These are phyloP conservation scores for Lasiodiplodia gonubiensis DNA, from an alignment of 2,329 filamentous ascomycete genomes.

Conservation along the genomic window DNA sequence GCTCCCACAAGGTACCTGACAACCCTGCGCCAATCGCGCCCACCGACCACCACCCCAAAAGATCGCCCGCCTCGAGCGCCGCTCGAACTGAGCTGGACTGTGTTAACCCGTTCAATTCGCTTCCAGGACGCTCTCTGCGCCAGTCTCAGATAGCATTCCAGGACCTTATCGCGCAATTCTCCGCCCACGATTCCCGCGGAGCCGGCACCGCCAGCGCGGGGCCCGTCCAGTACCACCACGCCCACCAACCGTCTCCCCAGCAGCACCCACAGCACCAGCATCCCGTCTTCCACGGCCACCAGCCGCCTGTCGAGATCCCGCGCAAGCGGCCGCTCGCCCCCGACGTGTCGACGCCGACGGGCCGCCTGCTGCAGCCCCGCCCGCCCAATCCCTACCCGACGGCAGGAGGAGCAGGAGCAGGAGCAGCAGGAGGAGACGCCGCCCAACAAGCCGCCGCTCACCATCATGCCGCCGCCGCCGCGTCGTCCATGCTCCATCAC, in stretches of 20 bases:
- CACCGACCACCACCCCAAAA: slow-evolving; percentile 10
- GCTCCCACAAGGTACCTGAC: slow-evolving; percentile 55
- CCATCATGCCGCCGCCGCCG: slow-evolving; percentile 34
- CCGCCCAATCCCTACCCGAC: slow-evolving; percentile 44
- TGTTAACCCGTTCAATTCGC: slow-evolving; percentile 21
- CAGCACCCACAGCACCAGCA: slow-evolving; percentile 35
- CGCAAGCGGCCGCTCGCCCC: slow-evolving; percentile 44
- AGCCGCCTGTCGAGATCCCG: slow-evolving; percentile 41
- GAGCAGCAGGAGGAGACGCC: too few relatives aligned
- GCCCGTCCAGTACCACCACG: slow-evolving; percentile 34
- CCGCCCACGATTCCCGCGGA: slow-evolving; percentile 31
- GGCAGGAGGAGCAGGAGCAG: slow-evolving; percentile 28
- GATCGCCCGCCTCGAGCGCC: neutral
- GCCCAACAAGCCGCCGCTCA: too few relatives aligned
- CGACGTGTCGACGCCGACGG: slow-evolving; percentile 42
- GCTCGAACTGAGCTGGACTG: neutral
- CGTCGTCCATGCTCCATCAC: slow-evolving; percentile 17
- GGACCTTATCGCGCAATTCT: slow-evolving; percentile 37
- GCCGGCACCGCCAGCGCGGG: slow-evolving; percentile 24
- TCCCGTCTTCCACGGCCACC: slow-evolving; percentile 35
- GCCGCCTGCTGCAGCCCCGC: slow-evolving; percentile 54
- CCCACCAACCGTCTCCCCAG: slow-evolving; percentile 28
- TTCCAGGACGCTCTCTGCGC: slow-evolving; percentile 44
- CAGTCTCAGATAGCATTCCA: slow-evolving; percentile 45
- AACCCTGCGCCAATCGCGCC: slow-evolving; percentile 22